Evolutionary conservation across 2,329 filamentous ascomycete genomes (phyloP).

Genomic region (Thielaviopsis populi): DNA sequence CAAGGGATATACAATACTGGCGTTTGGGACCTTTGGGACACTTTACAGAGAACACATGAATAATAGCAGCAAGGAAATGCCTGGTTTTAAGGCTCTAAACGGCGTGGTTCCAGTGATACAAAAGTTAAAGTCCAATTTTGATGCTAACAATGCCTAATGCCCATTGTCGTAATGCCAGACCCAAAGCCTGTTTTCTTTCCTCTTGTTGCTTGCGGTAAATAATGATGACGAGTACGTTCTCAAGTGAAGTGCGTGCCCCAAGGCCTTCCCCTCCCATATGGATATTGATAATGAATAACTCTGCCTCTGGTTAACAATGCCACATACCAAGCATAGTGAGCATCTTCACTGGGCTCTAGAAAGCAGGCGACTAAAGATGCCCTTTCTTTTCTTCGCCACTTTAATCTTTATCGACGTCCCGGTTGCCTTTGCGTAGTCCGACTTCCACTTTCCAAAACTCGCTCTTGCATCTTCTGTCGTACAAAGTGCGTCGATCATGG

Average conservation of each 20-base stretch:
- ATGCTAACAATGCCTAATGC: background rate
- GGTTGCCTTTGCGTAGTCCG: conserved; percentile 7
- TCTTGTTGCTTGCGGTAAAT: background rate
- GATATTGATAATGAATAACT: background rate
- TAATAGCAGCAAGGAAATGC: background rate
- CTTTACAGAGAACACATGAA: background rate
- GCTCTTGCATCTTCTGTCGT: conserved; percentile 13
- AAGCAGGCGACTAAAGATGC: conserved; percentile 12
- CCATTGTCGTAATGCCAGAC: background rate
- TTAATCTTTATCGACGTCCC: conserved; percentile 14
- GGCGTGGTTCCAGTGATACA: background rate
- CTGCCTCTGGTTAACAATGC: background rate
- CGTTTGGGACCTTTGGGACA: background rate
- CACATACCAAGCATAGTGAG: background rate
- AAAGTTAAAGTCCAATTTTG: background rate
- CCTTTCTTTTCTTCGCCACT: conserved; percentile 8
- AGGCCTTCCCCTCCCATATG: background rate
- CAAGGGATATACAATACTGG: background rate
- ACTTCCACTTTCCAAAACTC: conserved; percentile 13
- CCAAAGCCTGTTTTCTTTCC: background rate
- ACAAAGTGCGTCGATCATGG: conserved; percentile 14
- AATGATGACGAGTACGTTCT: background rate
- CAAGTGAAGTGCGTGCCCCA: background rate
- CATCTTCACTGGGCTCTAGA: conserved; percentile 6
- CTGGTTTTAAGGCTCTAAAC: background rate